Conservation (phyloP, 2,329 filamentous ascomycete species). For the Plectosphaerella sp. region DNA sequence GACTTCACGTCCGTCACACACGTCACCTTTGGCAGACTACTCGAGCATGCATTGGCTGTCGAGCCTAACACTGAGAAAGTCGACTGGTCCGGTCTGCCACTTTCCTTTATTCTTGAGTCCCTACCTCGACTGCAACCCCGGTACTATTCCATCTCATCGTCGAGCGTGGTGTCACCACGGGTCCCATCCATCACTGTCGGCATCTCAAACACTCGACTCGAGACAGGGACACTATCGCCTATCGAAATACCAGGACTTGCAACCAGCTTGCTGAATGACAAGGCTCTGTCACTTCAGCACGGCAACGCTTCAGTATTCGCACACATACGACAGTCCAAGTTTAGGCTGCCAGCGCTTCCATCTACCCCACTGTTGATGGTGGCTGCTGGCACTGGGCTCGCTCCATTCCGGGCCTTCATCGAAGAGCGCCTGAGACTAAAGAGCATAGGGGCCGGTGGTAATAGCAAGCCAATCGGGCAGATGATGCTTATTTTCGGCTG, state of each 20-base stretch:
- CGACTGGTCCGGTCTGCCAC: conserved; percentile 80
- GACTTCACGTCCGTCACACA: conserved; percentile 75
- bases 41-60: conserved; percentile 67
- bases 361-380: conserved; percentile 44
- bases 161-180: conserved; percentile 86
- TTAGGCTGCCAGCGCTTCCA: conserved; percentile 80
- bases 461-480: conserved; percentile 21
- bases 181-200: conserved; percentile 94
- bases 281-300: conserved; percentile 94
- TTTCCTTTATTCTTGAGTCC: conserved; percentile 91
- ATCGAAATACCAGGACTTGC: conserved; percentile 78
- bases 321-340: conserved; percentile 96
- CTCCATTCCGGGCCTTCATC: conserved; percentile 31
- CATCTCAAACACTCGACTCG: conserved; percentile 65
- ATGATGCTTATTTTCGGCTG: conserved; percentile 38
- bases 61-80: conserved; percentile 27
- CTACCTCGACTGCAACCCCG: conserved; percentile 93
- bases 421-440: conserved; percentile 26
- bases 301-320: conserved; percentile 75
- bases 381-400: conserved; percentile 44
- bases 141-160: conserved; percentile 99
- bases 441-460: conserved; percentile 25
- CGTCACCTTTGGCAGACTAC: conserved; percentile 83
- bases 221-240: conserved; percentile 9
- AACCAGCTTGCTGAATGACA: conserved; percentile 92